Percentiles rank a stretch among this genome's conserved stretches.
Conservation (phyloP, 169 alveolate species). For the Plasmodium billcollinsi region DNA sequence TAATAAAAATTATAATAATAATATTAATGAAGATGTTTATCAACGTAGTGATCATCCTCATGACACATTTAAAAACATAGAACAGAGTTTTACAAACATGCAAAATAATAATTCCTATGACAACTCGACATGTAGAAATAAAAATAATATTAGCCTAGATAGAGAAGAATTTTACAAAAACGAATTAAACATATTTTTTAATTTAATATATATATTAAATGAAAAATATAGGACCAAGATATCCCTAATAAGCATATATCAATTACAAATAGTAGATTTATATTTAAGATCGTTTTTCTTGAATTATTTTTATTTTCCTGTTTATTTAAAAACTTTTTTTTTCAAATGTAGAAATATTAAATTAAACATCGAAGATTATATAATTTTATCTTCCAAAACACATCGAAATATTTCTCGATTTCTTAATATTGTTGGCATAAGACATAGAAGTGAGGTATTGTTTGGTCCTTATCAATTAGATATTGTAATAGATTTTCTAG, state of each 20-base stretch:
- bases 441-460: conserved; percentile 65
- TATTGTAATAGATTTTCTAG: conserved; percentile 62
- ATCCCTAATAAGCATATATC: conserved; percentile 58
- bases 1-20: not conserved
- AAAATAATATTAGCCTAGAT: not conserved
- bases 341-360: conserved; percentile 47
- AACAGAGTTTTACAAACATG: no score
- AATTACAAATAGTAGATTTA: conserved; percentile 59
- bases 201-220: conserved; percentile 52
- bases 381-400: conserved; percentile 53
- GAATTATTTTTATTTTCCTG: conserved; percentile 36
- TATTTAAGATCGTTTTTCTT: conserved; percentile 45
- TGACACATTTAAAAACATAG: no score
- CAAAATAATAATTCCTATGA: not conserved
- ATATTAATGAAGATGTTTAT: not conserved
- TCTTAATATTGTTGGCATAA: conserved; percentile 44
- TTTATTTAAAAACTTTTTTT: conserved; percentile 36
- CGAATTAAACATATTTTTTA: conserved; percentile 60
- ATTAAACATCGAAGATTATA: conserved; percentile 35
- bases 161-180: conserved; percentile 42
- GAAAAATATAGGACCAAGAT: conserved; percentile 57
- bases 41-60: no score
- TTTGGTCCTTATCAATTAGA: conserved; percentile 75
- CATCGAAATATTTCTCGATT: conserved; percentile 61
- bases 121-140: not conserved